phyloP scores from a whole-genome alignment of 495 filamentous ascomycete genomes.

The Penicillium subrubescens region DNA sequence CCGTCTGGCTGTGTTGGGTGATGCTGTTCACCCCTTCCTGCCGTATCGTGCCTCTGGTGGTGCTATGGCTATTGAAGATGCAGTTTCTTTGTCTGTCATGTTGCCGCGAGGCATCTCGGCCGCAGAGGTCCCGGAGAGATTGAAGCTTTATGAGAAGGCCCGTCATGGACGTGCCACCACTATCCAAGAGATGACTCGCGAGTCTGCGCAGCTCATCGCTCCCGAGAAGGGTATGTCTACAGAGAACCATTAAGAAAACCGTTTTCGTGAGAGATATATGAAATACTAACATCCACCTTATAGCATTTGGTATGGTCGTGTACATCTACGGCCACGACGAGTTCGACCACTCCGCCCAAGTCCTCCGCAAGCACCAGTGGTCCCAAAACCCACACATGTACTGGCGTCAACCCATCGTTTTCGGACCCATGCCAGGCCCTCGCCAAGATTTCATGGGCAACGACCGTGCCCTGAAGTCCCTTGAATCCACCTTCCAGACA shows the following conservation, averaged over 20 bases:
- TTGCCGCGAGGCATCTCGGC: constrained; percentile 43
- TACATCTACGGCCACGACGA: constrained; percentile 66
- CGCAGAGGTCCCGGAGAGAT: constrained; percentile 49
- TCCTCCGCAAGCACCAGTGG: constrained; percentile 50
- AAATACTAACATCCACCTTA: neutral
- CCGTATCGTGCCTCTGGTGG: constrained; percentile 59
- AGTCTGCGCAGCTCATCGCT: constrained; percentile 29
- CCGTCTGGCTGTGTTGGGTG: constrained; percentile 56
- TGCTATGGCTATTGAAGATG: constrained; percentile 64
- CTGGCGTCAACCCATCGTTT: constrained; percentile 56
- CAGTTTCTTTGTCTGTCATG: constrained; percentile 55
- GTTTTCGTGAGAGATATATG: no score
- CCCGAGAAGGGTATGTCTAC: constrained; percentile 20
- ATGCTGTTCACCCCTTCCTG: constrained; percentile 65
- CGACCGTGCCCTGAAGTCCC: constrained; percentile 22
- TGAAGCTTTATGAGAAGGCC: constrained; percentile 60
- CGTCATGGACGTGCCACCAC: constrained; percentile 54
- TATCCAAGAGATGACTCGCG: constrained; percentile 55
- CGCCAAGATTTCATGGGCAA: constrained; percentile 42
- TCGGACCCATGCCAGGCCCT: constrained; percentile 59
- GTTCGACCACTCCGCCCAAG: constrained; percentile 53
- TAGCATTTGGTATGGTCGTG: constrained; percentile 50
- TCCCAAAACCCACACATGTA: constrained; percentile 42
- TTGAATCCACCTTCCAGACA: constrained; percentile 49
- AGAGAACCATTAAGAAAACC: neutral